Evolutionary conservation across 1,284 basidiomycete species (phyloP), one percentile per base, ranked within the genome.

Genomic region (Ceratobasidium theobromae): DNA sequence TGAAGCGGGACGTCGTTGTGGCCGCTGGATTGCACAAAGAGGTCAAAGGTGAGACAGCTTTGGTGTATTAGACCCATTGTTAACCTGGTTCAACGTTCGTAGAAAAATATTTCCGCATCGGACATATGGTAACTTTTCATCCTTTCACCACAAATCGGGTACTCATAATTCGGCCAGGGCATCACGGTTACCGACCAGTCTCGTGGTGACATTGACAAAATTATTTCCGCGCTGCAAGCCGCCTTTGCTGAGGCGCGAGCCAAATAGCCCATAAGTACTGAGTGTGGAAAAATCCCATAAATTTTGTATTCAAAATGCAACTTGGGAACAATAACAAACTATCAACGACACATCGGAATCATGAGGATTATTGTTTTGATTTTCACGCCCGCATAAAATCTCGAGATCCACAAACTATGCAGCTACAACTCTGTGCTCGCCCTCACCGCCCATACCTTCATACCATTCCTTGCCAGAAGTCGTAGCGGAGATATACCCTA

Each of bases 1-100:
- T 79, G 28, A 81, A 84, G 73, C 85, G 83, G 72, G 88, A 86
- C 54, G 81, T 99, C 66, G 84, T 98, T 41, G 86, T 94, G 45
- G 94, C 96, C 35, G 95, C 89, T 51, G 96, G 96, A 27, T 78
- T 99, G 70, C 93, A 98, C 78, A 86, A 89, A 72, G 84, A 84
- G 40, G 87, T 91, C 77, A 97, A 94, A 82, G 89, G 92, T 86
- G 72, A 71, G 79, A 82, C 73, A 72, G 73, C 74, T n/a, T 40
- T 54, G 30, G 66, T 55, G 41, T 4, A 32, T 18, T 41, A 3
- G 40, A 55, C 8, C 25, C 35, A 33, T 43, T 69, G 25, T 41
- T 57, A 28, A 65, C 68, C 28, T 65, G 71, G 60, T n/a, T 57
- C 16, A 25, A 52, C 33, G 57, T n/a, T 41, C 67, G 43, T 69